Conservation (phyloP, 108 stramenopile species). For the Hondaea fermentalgiana region DNA sequence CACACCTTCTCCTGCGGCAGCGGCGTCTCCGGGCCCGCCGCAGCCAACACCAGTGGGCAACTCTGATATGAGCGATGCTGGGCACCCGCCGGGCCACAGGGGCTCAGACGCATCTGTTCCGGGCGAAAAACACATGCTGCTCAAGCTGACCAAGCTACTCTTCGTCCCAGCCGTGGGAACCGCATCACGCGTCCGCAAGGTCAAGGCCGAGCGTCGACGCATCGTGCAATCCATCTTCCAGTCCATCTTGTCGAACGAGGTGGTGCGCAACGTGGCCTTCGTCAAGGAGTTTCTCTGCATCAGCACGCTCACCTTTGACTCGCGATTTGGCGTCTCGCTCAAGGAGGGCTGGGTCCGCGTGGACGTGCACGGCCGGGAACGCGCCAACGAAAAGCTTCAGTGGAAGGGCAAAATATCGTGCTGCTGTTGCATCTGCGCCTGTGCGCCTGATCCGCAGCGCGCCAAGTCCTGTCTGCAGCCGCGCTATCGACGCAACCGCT, state of each 20-base stretch:
- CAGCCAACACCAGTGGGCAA: too few species aligned
- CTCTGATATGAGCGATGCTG: too few species aligned
- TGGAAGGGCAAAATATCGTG: slow-evolving; percentile 10
- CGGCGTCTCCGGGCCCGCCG: too few species aligned
- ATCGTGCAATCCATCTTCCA: neutral
- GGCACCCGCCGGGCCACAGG: neutral
- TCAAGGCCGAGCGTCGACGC: neutral
- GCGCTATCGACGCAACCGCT: neutral
- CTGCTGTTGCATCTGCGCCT: neutral
- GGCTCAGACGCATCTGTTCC: too few species aligned
- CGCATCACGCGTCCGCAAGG: neutral
- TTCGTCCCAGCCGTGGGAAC: neutral
- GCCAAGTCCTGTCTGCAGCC: neutral
- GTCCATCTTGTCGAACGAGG: neutral
- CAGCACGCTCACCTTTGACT: neutral
- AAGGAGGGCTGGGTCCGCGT: slow-evolving; percentile 14
- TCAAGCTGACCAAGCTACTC: neutral
- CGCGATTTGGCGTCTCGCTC: neutral
- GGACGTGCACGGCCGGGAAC: neutral
- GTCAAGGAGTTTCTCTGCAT: neutral
- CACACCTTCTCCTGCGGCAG: too few species aligned
- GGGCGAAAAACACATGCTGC: neutral
- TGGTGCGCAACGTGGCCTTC: neutral
- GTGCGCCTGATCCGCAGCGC: neutral
- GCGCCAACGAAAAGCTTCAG: slow-evolving; percentile 1